These are phyloP conservation scores for Solanum pinnatisectum DNA, from an alignment of 257 asterid genomes.

Conservation along the genomic window DNA sequence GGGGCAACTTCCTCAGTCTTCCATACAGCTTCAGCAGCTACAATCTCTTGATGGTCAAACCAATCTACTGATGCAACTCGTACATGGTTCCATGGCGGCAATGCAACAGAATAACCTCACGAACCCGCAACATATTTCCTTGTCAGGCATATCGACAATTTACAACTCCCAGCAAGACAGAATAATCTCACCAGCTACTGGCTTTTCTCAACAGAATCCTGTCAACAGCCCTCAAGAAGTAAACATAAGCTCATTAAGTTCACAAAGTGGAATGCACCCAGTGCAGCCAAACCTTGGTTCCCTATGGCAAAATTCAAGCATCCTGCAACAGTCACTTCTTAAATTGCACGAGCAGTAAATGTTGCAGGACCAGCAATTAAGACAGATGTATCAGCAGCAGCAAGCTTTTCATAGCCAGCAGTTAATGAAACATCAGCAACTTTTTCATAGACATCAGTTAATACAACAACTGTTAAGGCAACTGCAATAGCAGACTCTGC, in stretches of 20 bases:
- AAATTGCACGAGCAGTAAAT: background rate
- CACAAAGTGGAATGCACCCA: background rate
- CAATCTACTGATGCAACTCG: background rate
- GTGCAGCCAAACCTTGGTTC: background rate
- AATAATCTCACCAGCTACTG: background rate
- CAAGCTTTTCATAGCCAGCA: constrained; percentile 8
- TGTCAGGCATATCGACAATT: background rate
- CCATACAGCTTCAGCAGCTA: background rate
- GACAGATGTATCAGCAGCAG: constrained; percentile 15
- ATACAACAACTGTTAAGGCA: constrained; percentile 53
- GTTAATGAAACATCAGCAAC: constrained; percentile 29
- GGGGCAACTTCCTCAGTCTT: background rate
- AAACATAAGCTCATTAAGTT: background rate
- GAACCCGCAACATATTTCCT: background rate
- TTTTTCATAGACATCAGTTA: constrained; percentile 52
- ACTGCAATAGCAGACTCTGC: constrained; percentile 42
- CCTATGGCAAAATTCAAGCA: background rate
- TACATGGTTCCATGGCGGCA: background rate
- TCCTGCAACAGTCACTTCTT: background rate
- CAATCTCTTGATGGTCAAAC: background rate
- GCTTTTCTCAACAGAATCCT: background rate
- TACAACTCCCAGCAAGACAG: background rate
- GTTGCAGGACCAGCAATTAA: constrained; percentile 5
- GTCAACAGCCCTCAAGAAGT: background rate
- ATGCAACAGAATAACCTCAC: too few species aligned